Conservation (phyloP, 148 eudicot genomes). For the Fagopyrum homotropicum region DNA sequence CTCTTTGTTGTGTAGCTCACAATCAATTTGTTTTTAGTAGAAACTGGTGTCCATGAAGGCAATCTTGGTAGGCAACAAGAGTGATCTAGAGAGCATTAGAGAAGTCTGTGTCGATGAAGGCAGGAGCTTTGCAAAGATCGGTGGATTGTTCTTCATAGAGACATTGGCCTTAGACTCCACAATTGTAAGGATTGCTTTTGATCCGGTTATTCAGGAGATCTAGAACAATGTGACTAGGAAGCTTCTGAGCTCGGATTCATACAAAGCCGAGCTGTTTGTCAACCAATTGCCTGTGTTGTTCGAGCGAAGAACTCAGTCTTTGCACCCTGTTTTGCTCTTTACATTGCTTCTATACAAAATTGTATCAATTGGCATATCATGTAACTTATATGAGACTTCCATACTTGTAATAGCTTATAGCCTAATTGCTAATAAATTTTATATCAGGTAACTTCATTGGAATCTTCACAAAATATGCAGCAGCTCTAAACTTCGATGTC, state of each 20-base stretch:
- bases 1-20: too few species aligned
- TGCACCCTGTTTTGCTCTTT: neutral
- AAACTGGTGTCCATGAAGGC: too few species aligned
- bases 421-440: too few species aligned
- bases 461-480: too few species aligned
- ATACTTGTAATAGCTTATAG: too few species aligned
- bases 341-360: neutral
- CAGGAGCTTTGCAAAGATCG: neutral
- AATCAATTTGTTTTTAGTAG: too few species aligned
- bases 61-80: slow-evolving; percentile 14
- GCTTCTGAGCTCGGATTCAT: slow-evolving; percentile 42
- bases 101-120: slow-evolving; percentile 7
- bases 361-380: neutral
- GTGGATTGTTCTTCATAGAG: slow-evolving; percentile 11
- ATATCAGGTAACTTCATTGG: too few species aligned
- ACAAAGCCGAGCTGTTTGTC: slow-evolving; percentile 41
- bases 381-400: too few species aligned
- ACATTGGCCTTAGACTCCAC: slow-evolving; percentile 11
- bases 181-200: slow-evolving; percentile 10
- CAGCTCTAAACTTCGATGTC: too few species aligned
- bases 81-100: slow-evolving; percentile 7
- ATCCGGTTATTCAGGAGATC: slow-evolving; percentile 23
- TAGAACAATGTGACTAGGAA: slow-evolving; percentile 46
- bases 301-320: slow-evolving; percentile 11
- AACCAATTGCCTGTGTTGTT: slow-evolving; percentile 36